Evolutionary conservation across 2,329 filamentous ascomycete genomes (phyloP), one percentile per base, ranked within the genome.

Genomic region (Endothia cerciana): DNA sequence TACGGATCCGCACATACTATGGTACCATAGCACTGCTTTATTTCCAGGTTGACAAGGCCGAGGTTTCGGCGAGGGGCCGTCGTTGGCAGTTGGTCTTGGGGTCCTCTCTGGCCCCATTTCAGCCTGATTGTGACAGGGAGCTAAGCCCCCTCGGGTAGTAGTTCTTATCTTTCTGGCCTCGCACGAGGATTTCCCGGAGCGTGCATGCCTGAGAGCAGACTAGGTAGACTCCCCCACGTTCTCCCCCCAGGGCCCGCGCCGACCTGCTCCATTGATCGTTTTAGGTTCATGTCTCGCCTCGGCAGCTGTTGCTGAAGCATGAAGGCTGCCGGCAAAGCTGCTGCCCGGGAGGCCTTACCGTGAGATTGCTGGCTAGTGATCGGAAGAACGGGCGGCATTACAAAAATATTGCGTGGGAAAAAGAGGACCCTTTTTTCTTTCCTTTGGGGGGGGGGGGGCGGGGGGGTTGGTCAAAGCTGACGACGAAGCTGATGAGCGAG

Each of bases 111-210:
- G 51, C 45, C 22, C 43, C 55, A 22, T 60, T 38, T 51, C 41
- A 57, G 62, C 58, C 49, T 6, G 30, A 47, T 60, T 36, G 13
- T 25, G 63, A 49, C 38, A 53, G 45, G 57, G 19, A 22, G 47
- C 60, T 66, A 66, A 65, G n/a, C 66, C 43, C n/a, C 43, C 58
- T 61, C 51, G 63, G 64, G 45, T 57, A 68, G 43, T 66, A 38
- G 6, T 41, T 65, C 66, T 68, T 68, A 68, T 68, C 66, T 19
- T 60, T 59, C 36, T 55, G 38, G 25, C 41, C 63, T 60, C 60
- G n/a, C 59, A 65, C 65, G 65, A 67, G 41, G 63, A 67, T 62
- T 65, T 67, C n/a, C 30, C 65, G 65, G 65, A 38, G 30, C 30
- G 5, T 40, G 53, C 28, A 53, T 36, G 38, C 43, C 51, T 36